A percentile compares a stretch with the other conserved stretches of the same genome.
Conservation (phyloP, 2,329 filamentous ascomycete genomes). For the Magnaporthales sp. region DNA sequence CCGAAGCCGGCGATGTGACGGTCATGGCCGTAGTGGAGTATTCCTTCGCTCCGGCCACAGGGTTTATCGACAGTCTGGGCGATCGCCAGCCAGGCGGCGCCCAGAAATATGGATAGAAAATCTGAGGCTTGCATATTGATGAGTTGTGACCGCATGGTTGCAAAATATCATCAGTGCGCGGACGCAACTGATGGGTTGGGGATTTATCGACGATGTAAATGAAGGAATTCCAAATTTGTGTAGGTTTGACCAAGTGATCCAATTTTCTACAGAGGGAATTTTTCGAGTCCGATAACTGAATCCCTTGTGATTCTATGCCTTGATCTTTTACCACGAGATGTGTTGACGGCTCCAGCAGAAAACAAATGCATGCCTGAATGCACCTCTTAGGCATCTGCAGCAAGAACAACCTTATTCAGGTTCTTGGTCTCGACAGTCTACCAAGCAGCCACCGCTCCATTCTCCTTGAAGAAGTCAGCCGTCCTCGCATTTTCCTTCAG, state of each 20-base stretch:
- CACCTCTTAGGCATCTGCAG: not conserved
- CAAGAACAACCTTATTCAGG: not conserved
- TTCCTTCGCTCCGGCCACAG: not conserved
- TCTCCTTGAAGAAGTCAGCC: not conserved
- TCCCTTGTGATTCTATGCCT: not conserved
- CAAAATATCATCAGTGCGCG: not conserved
- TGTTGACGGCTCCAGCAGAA: not conserved
- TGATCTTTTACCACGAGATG: no score
- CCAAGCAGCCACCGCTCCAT: not conserved
- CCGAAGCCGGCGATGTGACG: conserved; percentile 24
- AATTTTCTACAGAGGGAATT: not conserved
- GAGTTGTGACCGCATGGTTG: no score
- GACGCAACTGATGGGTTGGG: not conserved
- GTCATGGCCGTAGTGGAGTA: not conserved
- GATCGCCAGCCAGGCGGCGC: not conserved
- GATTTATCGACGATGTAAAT: not conserved
- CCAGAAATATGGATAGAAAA: not conserved
- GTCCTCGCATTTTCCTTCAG: not conserved
- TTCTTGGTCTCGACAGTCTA: not conserved
- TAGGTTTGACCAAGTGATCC: not conserved
- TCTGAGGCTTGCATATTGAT: not conserved
- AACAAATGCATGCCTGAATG: no score
- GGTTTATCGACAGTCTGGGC: not conserved
- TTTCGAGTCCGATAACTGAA: not conserved
- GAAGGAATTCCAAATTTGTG: not conserved